Percentiles rank a stretch among this genome's conserved stretches.
phyloP scores from a whole-genome alignment of 2,329 filamentous ascomycete species.

The Stemphylium vesicarium region DNA sequence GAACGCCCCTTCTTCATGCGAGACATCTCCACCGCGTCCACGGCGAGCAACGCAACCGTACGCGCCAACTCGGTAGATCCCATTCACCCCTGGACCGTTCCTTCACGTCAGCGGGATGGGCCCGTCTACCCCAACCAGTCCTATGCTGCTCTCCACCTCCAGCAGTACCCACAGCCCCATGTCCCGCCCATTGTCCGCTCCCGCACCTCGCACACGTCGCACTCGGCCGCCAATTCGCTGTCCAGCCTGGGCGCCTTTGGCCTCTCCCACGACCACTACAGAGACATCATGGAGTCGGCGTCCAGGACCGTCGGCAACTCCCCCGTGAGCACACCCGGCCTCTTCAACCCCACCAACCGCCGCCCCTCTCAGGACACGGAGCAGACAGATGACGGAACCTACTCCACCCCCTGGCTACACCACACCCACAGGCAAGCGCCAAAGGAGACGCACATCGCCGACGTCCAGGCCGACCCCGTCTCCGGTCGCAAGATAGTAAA shows the following conservation, averaged over 20 bases:
- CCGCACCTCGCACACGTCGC: constrained; percentile 51
- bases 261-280: constrained; percentile 41
- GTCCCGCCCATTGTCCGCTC: constrained; percentile 50
- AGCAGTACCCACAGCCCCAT: constrained; percentile 51
- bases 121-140: constrained; percentile 58
- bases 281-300: constrained; percentile 46
- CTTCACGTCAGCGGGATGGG: constrained; percentile 36
- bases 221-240: constrained; percentile 47
- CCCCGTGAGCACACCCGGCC: constrained; percentile 55
- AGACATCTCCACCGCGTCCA: constrained; percentile 52
- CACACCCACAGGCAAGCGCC: constrained; percentile 57
- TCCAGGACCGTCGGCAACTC: constrained; percentile 55
- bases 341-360: constrained; percentile 51
- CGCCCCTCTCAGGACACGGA: constrained; percentile 37
- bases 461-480: constrained; percentile 85
- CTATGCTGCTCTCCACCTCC: constrained; percentile 56
- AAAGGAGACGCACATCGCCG: constrained; percentile 79
- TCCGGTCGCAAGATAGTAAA: constrained; percentile 97
- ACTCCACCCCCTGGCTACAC: constrained; percentile 59
- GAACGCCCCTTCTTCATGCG: constrained; percentile 50
- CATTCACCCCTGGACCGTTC: constrained; percentile 25
- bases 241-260: constrained; percentile 52
- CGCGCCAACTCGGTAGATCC: constrained; percentile 43
- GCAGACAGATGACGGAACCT: constrained; percentile 48
- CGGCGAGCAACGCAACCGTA: constrained; percentile 51